Percentiles rank a stretch among this genome's conserved stretches.
phyloP scores from a whole-genome alignment of 2,329 filamentous ascomycete genomes.

The Ophiocordyceps polyrhachis-furcata region DNA sequence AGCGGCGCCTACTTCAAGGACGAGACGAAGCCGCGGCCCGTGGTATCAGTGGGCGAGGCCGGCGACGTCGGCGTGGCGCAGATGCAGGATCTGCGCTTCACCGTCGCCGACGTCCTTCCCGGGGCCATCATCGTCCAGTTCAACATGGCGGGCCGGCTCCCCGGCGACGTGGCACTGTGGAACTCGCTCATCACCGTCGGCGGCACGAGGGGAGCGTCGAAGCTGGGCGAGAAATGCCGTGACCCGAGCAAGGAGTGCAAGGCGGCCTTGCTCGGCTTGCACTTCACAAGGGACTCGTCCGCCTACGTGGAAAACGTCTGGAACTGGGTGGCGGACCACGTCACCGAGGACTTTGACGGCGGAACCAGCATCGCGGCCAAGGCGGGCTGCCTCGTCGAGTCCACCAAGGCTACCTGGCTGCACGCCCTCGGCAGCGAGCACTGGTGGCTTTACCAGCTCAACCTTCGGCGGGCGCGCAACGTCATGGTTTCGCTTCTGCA shows the following conservation, averaged over 20 bases:
- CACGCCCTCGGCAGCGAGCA: constrained; percentile 30
- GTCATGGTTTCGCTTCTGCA: constrained; percentile 32
- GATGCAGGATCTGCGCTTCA: constrained; percentile 33
- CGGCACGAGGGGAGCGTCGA: constrained; percentile 19
- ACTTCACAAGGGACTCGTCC: constrained; percentile 19
- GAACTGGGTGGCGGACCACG: constrained; percentile 30
- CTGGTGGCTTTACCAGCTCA: constrained; percentile 38
- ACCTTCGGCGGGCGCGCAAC: constrained; percentile 28
- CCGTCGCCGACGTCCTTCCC: constrained; percentile 24
- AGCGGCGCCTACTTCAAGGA: constrained; percentile 24
- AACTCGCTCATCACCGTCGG: constrained; percentile 26
- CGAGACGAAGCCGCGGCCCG: constrained; percentile 23
- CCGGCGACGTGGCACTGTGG: constrained; percentile 32
- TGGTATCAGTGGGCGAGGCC: constrained; percentile 30
- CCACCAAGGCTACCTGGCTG: constrained; percentile 31
- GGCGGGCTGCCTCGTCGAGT: constrained; percentile 27
- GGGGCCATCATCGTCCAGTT: constrained; percentile 24
- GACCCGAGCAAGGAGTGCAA: constrained; percentile 18
- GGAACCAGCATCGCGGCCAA: constrained; percentile 27
- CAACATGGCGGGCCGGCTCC: constrained; percentile 25
- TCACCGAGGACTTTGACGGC: constrained; percentile 25
- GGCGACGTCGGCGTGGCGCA: constrained; percentile 30
- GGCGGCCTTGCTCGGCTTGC: constrained; percentile 28
- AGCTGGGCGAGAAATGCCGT: constrained; percentile 18
- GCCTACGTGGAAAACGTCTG: constrained; percentile 9